Evolutionary conservation across 2,329 filamentous ascomycete genomes (phyloP), one percentile per base, ranked within the genome.

Genomic region (Fusarium torreyae): DNA sequence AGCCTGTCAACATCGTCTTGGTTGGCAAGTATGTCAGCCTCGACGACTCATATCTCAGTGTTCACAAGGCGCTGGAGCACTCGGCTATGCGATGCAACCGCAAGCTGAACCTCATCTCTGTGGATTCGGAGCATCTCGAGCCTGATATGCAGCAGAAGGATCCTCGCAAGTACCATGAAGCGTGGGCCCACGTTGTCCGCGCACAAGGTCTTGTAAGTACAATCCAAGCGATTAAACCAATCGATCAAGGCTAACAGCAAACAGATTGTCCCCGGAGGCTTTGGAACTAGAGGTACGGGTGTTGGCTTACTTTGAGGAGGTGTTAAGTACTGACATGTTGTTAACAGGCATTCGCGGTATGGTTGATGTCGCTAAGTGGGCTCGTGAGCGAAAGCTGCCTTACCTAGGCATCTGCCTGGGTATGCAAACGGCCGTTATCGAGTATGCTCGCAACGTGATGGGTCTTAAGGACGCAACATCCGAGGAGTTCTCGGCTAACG

Each of bases 361-460:
- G 94, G 91, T 98, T 75, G 84, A 89, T 57, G 92, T 92, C 5
- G 91, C 92, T n/a, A 91, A 90, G 69, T 98, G 92, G 91, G 94
- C 95, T 3, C 90, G 96, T 57, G 91, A 92, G 70, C 90, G 94
- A 74, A 90, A 91, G 66, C 88, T 88, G 5, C 94, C 94, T 2
- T 98, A 92, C 81, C 86, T 98, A 1, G 96, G 96, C 62, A 92
- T 98, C 68, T 98, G 95, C 78, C 84, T 98, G 22, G 94, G 94
- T 59, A 94, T 97, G 90, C 96, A 98, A 79, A 87, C 97, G 46
- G 94, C 95, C 20, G 94, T 97, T 46, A 92, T 98, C 71, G 94
- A 98, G 80, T 93, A 89, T 73, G 94, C 94, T 3, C 89, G 94
- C 42, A 90, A 93, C 70, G 83, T 95, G 2, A 92, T 89, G 80